Evolutionary conservation across 768 basidiomycete species (phyloP).

Genomic region (Mycena amicta): DNA sequence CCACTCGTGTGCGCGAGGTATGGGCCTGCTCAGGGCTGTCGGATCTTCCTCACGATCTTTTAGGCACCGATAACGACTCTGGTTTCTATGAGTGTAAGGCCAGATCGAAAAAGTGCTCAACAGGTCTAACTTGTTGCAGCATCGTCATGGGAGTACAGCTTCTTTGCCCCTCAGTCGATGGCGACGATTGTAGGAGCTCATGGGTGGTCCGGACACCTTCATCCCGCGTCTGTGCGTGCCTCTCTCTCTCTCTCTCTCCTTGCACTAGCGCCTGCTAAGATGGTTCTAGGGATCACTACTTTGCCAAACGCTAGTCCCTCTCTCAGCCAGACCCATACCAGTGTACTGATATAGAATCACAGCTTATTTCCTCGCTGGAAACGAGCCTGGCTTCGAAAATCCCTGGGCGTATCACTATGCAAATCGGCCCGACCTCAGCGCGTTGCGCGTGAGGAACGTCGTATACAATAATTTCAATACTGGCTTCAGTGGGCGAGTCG

Average conservation of each 20-base stretch:
- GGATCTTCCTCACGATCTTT: neutral
- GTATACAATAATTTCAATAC: constrained; percentile 50
- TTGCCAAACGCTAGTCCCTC: constrained; percentile 44
- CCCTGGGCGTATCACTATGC: constrained; percentile 55
- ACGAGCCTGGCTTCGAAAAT: constrained; percentile 51
- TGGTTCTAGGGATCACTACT: constrained; percentile 44
- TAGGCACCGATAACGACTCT: constrained; percentile 44
- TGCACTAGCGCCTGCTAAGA: neutral
- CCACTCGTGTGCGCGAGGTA: constrained; percentile 51
- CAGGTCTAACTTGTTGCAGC: constrained; percentile 32
- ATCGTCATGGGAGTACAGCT: constrained; percentile 57
- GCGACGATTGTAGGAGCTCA: constrained; percentile 46
- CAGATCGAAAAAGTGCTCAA: too few relatives aligned
- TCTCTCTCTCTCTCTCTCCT: constrained; percentile 1
- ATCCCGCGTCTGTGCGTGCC: constrained; percentile 45
- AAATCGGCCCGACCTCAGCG: constrained; percentile 50
- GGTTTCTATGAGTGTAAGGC: constrained; percentile 55
- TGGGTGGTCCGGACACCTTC: constrained; percentile 49
- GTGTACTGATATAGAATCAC: too few relatives aligned
- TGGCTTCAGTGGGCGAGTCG: constrained; percentile 43
- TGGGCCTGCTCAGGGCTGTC: neutral
- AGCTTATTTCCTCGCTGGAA: constrained; percentile 52
- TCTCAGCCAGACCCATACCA: too few relatives aligned
- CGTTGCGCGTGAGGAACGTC: constrained; percentile 45
- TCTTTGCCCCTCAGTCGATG: constrained; percentile 56